phyloP scores from a whole-genome alignment of 495 filamentous ascomycete species.

The Lichenothelia convexa region DNA sequence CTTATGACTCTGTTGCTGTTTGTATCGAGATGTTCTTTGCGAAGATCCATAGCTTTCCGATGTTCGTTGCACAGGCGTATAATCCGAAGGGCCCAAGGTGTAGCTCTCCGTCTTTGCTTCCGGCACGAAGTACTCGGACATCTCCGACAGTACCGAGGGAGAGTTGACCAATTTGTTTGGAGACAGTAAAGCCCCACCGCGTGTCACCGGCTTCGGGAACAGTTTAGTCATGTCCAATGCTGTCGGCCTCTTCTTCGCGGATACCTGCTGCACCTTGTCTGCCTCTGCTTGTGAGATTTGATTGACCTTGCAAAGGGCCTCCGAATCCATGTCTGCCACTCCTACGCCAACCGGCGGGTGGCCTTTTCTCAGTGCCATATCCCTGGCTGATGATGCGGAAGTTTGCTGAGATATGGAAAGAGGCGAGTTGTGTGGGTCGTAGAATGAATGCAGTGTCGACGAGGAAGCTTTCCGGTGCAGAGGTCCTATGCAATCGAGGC shows the following conservation, averaged over 20 bases:
- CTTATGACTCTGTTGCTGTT: slow-evolving; percentile 21
- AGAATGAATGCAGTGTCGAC: slow-evolving; percentile 18
- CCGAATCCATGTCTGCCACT: not conserved
- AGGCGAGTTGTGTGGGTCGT: slow-evolving; percentile 17
- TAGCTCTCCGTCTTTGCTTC: too few species aligned
- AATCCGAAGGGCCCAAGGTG: too few species aligned
- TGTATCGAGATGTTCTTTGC: slow-evolving; percentile 11
- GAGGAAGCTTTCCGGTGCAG: slow-evolving; percentile 10
- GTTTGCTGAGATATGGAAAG: slow-evolving; percentile 21
- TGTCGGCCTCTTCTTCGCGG: slow-evolving; percentile 15
- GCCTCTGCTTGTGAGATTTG: too few species aligned
- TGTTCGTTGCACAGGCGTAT: not conserved
- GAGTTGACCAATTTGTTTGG: slow-evolving; percentile 16
- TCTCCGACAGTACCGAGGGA: slow-evolving; percentile 12
- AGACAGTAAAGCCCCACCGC: slow-evolving; percentile 9
- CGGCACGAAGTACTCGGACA: slow-evolving; percentile 13
- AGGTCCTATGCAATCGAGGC: too few species aligned
- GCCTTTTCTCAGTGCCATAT: slow-evolving; percentile 18
- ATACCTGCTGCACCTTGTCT: too few species aligned
- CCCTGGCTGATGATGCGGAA: slow-evolving; percentile 19
- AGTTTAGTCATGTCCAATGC: slow-evolving; percentile 18
- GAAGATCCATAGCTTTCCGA: slow-evolving; percentile 3
- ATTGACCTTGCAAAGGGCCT: too few species aligned
- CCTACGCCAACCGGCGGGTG: slow-evolving; percentile 3
- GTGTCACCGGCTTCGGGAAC: slow-evolving; percentile 12